Conservation (phyloP, 2,329 filamentous ascomycete species). For the Aspergillus pseudotamarii region DNA sequence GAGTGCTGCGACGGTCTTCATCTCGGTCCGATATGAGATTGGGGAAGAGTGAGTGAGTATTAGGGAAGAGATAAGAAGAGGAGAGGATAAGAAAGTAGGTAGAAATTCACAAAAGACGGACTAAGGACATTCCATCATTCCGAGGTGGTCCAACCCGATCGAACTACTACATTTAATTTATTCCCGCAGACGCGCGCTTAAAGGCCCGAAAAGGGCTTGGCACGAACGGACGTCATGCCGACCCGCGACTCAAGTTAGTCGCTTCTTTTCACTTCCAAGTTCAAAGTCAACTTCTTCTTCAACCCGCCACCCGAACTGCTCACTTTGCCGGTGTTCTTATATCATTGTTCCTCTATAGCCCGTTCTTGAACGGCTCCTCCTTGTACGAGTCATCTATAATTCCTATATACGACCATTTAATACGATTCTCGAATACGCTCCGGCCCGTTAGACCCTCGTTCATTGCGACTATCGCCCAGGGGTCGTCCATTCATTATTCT, state of each 20-base stretch:
- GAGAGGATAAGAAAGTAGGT: not conserved
- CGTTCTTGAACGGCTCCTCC: not conserved
- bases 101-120: not conserved
- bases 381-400: constrained; percentile 7
- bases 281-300: constrained; percentile 12
- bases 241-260: constrained; percentile 20
- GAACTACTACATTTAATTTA: not conserved
- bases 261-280: constrained; percentile 22
- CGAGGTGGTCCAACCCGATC: constrained; percentile 15
- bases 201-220: constrained; percentile 28
- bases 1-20: constrained; percentile 29
- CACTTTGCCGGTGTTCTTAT: not conserved
- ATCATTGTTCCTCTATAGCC: constrained; percentile 1
- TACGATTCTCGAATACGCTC: constrained; percentile 5
- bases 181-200: constrained; percentile 35
- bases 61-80: not conserved
- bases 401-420: constrained; percentile 16
- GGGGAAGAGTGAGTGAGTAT: not conserved
- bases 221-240: constrained; percentile 35
- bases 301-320: constrained; percentile 16
- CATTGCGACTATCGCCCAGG: constrained; percentile 26
- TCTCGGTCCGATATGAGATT: constrained; percentile 1
- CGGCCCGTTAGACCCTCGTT: constrained; percentile 14
- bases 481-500: constrained; percentile 10
- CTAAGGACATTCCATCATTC: constrained; percentile 5